phyloP scores from a whole-genome alignment of 805 yeast species.

The Ogataea glucozyma region DNA sequence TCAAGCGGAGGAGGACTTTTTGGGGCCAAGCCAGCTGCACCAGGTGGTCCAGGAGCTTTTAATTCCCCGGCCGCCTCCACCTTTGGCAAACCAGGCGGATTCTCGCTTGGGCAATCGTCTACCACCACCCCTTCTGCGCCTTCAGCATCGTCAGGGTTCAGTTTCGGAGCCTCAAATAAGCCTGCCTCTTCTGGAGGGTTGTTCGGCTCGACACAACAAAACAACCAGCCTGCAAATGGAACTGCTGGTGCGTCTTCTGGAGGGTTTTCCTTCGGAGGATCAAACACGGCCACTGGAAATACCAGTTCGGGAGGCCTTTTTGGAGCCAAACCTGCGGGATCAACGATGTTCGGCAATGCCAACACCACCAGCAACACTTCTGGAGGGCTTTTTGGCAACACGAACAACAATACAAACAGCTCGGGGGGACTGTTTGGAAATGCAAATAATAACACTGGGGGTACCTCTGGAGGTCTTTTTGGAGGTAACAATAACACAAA shows the following conservation, averaged over 20 bases:
- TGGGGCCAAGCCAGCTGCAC: constrained; percentile 18
- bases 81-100: not conserved
- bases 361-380: constrained; percentile 24
- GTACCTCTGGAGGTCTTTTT: not conserved
- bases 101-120: constrained; percentile 11
- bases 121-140: constrained; percentile 5
- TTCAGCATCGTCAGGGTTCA: constrained; percentile 14
- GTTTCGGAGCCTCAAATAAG: constrained; percentile 16
- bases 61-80: not conserved
- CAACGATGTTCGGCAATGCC: constrained; percentile 1
- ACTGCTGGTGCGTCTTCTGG: constrained; percentile 3
- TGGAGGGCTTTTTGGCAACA: constrained; percentile 28
- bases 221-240: not conserved
- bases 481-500: not conserved
- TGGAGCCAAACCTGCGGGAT: constrained; percentile 10
- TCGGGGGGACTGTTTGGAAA: not conserved
- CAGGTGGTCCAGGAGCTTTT: not conserved
- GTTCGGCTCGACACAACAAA: constrained; percentile 10
- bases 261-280: constrained; percentile 12
- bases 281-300: constrained; percentile 12
- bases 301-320: constrained; percentile 7
- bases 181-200: constrained; percentile 13
- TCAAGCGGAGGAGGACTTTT: constrained; percentile 26
- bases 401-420: constrained; percentile 3
- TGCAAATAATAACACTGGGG: not conserved